Evolutionary conservation across 805 yeast genomes (phyloP).

Genomic region (Candida pseudoglaebosa): DNA sequence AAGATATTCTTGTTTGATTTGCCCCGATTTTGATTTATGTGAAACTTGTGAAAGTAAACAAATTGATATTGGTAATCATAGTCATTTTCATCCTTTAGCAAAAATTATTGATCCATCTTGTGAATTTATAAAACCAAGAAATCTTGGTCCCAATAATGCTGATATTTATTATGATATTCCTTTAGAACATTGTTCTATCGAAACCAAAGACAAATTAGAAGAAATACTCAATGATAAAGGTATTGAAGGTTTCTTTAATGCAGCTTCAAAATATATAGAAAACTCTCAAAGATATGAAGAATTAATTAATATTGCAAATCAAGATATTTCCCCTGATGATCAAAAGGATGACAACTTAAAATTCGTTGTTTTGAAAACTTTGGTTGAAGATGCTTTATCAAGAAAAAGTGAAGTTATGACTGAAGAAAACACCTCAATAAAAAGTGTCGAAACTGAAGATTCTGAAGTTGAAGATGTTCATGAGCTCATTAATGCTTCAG

Average conservation of each 20-base stretch:
- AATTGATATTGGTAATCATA: constrained; percentile 15
- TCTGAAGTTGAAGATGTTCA: background rate
- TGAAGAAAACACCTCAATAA: background rate
- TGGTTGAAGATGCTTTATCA: constrained; percentile 11
- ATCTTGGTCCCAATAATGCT: background rate
- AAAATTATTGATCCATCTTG: constrained; percentile 19
- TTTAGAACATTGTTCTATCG: constrained; percentile 16
- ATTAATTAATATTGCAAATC: constrained; percentile 15
- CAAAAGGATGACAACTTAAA: constrained; percentile 18
- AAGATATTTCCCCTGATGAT: constrained; percentile 6
- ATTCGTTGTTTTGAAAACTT: constrained; percentile 20
- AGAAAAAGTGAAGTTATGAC: background rate
- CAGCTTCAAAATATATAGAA: constrained; percentile 14
- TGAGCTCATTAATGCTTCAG: background rate
- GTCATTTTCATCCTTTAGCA: constrained; percentile 26
- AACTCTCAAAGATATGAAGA: constrained; percentile 22
- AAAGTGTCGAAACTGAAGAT: background rate
- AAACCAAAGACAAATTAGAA: constrained; percentile 15
- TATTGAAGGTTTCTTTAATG: constrained; percentile 13
- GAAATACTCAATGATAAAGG: constrained; percentile 13
- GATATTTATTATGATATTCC: constrained; percentile 25
- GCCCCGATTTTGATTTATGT: constrained; percentile 53
- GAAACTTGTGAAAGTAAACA: constrained; percentile 25
- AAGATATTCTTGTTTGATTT: constrained; percentile 50
- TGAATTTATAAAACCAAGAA: constrained; percentile 3